Evolutionary conservation across 257 asterid genomes (phyloP).

Genomic region (Nicotiana benthamiana): DNA sequence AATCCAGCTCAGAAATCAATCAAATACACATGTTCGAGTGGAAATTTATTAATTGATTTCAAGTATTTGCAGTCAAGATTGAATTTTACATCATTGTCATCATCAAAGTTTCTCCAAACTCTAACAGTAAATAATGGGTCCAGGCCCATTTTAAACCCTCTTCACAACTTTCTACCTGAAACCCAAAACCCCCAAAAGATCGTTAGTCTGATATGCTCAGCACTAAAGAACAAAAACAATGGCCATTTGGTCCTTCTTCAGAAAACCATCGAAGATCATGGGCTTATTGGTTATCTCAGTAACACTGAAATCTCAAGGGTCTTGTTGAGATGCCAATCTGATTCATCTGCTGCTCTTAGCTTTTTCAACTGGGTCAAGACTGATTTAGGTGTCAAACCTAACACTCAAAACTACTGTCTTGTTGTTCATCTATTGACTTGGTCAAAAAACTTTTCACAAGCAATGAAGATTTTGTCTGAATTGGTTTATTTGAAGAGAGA

Average conservation of each 20-base stretch:
- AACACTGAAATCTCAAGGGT: conserved; percentile 55
- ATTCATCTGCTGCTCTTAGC: conserved; percentile 46
- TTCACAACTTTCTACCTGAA: conserved; percentile 57
- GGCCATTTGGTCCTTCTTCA: conserved; percentile 24
- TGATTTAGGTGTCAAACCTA: conserved; percentile 32
- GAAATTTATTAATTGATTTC: not conserved
- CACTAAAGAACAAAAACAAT: conserved; percentile 39
- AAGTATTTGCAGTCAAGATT: not conserved
- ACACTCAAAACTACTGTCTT: conserved; percentile 43
- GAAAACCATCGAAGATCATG: conserved; percentile 25
- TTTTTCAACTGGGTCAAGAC: conserved; percentile 71
- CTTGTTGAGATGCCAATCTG: conserved; percentile 78
- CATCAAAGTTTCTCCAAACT: conserved; percentile 27
- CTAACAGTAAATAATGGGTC: conserved; percentile 2
- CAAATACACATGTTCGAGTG: not conserved
- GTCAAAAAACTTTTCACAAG: conserved; percentile 50
- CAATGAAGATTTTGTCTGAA: conserved; percentile 54
- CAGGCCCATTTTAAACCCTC: conserved; percentile 34
- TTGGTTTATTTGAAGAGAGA: conserved; percentile 32
- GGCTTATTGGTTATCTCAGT: conserved; percentile 42
- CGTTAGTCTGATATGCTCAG: conserved; percentile 48
- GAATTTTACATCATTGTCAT: not conserved
- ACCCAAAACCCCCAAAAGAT: conserved; percentile 62
- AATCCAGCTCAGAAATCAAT: not conserved
- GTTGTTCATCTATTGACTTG: conserved; percentile 68